Evolutionary conservation across 495 filamentous ascomycete genomes (phyloP).

Genomic region (Talaromyces nanjingensis): DNA sequence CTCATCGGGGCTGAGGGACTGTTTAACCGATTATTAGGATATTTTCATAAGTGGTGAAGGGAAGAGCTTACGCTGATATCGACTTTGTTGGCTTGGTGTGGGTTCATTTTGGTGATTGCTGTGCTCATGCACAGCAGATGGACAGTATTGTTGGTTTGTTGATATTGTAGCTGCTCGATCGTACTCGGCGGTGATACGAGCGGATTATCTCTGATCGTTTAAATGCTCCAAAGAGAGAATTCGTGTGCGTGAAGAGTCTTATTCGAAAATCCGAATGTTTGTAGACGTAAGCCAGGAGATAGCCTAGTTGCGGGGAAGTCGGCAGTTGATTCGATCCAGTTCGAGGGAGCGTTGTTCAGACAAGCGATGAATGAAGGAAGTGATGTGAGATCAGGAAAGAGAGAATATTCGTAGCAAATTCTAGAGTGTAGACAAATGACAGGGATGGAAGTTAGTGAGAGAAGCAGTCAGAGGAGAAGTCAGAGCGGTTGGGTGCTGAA

Average conservation of each 20-base stretch:
- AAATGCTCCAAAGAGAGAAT: background rate
- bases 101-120: conserved; percentile 59
- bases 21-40: background rate
- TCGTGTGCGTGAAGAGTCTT: background rate
- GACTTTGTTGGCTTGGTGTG: conserved; percentile 93
- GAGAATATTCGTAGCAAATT: background rate
- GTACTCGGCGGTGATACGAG: background rate
- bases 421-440: background rate
- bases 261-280: background rate
- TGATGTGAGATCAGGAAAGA: background rate
- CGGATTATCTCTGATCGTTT: background rate
- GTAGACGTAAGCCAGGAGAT: background rate
- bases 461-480: background rate
- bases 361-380: background rate
- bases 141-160: background rate
- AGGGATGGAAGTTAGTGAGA: background rate
- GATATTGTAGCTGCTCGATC: background rate
- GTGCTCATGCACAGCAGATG: background rate
- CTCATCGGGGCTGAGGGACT: conserved; percentile 88
- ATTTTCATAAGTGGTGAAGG: background rate
- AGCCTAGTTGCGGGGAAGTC: background rate
- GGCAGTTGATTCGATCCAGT: background rate
- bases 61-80: conserved; percentile 74
- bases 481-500: background rate
- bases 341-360: background rate